Evolutionary conservation across 345 rosid genomes (phyloP).

Genomic region (Camelina laxa): DNA sequence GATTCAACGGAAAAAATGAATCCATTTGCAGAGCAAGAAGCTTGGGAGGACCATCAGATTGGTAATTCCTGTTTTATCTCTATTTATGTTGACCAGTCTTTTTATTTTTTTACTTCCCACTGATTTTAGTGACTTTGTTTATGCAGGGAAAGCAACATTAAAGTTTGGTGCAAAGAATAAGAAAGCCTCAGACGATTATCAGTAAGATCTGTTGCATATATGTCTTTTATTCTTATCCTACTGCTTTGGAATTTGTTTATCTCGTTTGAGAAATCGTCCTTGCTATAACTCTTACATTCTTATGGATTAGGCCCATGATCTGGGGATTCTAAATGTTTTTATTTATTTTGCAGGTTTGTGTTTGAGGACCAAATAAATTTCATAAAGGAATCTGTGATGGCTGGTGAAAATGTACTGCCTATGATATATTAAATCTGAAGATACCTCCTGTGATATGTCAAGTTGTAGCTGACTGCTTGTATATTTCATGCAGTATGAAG

Average conservation of each 20-base stretch:
- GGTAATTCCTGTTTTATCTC: constrained; percentile 48
- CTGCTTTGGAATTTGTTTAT: constrained; percentile 11
- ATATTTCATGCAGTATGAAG: constrained; percentile 57
- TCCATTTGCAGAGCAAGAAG: constrained; percentile 99
- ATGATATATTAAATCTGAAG: constrained; percentile 17
- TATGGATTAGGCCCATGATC: constrained; percentile 18
- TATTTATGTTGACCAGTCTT: constrained; percentile 6
- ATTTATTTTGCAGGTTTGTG: constrained; percentile 56
- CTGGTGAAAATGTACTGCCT: constrained; percentile 77
- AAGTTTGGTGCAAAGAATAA: constrained; percentile 87
- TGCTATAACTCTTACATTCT: constrained; percentile 2
- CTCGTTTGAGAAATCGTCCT: constrained; percentile 16
- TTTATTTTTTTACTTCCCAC: not conserved
- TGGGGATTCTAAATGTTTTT: constrained; percentile 12
- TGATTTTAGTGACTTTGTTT: constrained; percentile 31
- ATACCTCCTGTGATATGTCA: constrained; percentile 22
- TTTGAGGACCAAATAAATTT: constrained; percentile 97
- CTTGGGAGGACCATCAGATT: constrained; percentile 99
- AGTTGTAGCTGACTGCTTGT: constrained; percentile 20
- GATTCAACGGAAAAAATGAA: constrained; percentile 85
- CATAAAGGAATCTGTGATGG: constrained; percentile 80
- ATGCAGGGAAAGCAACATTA: constrained; percentile 81
- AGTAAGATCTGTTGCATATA: constrained; percentile 53
- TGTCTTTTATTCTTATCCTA: constrained; percentile 12
- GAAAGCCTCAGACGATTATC: constrained; percentile 68